Conservation (phyloP, 192 early-diverging fungal genomes). For the Radiomyces spectabilis region DNA sequence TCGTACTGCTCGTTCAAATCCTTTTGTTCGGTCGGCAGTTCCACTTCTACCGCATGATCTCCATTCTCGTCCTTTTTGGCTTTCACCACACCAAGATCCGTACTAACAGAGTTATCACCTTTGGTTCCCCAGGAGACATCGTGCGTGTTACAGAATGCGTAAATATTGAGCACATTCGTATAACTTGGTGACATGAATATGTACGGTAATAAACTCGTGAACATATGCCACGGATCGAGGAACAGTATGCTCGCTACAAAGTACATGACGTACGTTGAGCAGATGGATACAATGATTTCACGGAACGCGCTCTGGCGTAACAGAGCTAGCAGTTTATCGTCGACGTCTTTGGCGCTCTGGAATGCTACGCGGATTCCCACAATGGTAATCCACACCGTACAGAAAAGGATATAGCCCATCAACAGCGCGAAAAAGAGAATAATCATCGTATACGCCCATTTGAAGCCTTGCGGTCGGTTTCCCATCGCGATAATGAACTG, state of each 20-base stretch:
- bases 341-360: too few species aligned
- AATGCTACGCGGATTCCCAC: too few species aligned
- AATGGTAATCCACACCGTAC: conserved; percentile 28
- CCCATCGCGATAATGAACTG: conserved; percentile 82
- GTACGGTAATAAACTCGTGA: conserved; percentile 67
- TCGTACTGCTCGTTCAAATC: conserved; percentile 81
- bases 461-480: conserved; percentile 80
- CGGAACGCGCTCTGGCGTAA: conserved; percentile 62
- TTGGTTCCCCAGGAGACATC: conserved; percentile 86
- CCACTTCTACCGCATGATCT: conserved; percentile 60
- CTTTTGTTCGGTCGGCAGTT: conserved; percentile 67
- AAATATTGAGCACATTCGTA: conserved; percentile 69
- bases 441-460: conserved; percentile 47
- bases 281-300: conserved; percentile 55
- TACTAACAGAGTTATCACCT: conserved; percentile 65
- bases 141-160: conserved; percentile 49
- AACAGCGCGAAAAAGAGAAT: conserved; percentile 75
- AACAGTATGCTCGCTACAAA: conserved; percentile 56
- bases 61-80: conserved; percentile 61
- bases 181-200: conserved; percentile 69
- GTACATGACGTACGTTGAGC: conserved; percentile 63
- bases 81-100: conserved; percentile 76
- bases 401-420: conserved; percentile 71
- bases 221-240: conserved; percentile 75
- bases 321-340: conserved; percentile 52